Conservation (phyloP, 2,329 filamentous ascomycete species). For the Arthrobotrys musiformis region DNA sequence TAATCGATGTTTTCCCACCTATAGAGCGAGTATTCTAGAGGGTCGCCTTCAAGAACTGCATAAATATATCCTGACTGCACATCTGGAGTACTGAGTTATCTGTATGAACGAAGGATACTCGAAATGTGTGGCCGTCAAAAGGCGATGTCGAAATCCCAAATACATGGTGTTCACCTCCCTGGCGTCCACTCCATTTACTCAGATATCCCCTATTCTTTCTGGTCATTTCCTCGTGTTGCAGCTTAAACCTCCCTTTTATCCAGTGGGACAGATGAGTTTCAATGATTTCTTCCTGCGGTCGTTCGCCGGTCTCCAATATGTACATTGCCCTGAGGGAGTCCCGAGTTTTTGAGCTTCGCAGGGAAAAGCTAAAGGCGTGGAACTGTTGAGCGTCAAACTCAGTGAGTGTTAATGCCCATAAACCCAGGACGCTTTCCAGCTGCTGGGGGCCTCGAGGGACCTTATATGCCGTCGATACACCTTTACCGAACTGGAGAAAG, state of each 20-base stretch:
- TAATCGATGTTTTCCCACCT: conserved; percentile 13
- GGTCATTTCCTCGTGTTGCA: background rate
- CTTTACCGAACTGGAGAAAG: background rate
- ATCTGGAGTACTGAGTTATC: background rate
- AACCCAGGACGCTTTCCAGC: background rate
- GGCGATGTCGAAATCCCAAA: background rate
- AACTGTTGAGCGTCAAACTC: background rate
- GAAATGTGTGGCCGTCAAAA: background rate
- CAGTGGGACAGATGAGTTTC: background rate
- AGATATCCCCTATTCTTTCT: background rate
- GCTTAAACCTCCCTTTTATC: background rate
- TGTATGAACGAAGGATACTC: background rate
- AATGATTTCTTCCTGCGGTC: background rate
- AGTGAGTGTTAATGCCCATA: background rate
- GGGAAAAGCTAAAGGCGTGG: background rate
- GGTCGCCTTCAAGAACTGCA: background rate
- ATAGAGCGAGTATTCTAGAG: background rate
- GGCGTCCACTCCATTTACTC: background rate
- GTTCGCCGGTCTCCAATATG: background rate
- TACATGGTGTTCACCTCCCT: background rate
- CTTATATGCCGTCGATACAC: background rate
- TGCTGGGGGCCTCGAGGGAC: background rate
- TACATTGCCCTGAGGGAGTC: background rate
- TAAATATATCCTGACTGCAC: conserved; percentile 19
- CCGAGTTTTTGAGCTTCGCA: background rate